Percentiles rank a stretch among this genome's conserved stretches.
These are phyloP conservation scores for Phytophthora sansomeana DNA, from an alignment of 352 stramenopile genomes.

Conservation along the genomic window DNA sequence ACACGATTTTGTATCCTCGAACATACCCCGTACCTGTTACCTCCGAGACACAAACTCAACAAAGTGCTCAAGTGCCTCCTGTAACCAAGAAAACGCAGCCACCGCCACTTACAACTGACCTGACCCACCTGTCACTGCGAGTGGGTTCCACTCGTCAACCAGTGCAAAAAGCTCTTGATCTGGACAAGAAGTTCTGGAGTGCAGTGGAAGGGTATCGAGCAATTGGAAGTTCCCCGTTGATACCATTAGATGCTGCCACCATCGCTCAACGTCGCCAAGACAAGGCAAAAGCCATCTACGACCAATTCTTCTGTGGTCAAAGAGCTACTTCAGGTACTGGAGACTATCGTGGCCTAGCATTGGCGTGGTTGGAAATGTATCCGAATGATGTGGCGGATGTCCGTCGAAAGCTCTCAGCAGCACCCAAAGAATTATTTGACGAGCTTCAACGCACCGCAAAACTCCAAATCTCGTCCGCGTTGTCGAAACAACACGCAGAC, in stretches of 20 bases:
- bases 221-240: constrained; percentile 44
- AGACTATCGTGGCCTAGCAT: constrained; percentile 13
- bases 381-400: constrained; percentile 47
- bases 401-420: constrained; percentile 31
- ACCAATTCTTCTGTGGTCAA: constrained; percentile 49
- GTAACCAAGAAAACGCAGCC: not conserved
- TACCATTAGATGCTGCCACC: constrained; percentile 50
- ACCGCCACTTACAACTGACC: not conserved
- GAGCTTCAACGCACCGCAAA: constrained; percentile 60
- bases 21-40: constrained; percentile 34
- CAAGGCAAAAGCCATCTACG: constrained; percentile 52
- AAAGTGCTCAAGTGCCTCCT: not conserved
- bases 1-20: constrained; percentile 62
- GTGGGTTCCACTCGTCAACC: constrained; percentile 21
- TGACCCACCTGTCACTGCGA: constrained; percentile 6
- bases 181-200: constrained; percentile 70
- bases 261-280: constrained; percentile 44
- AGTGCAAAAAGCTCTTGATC: constrained; percentile 29
- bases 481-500: constrained; percentile 16
- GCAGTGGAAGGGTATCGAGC: constrained; percentile 65
- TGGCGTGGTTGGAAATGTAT: constrained; percentile 68
- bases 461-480: constrained; percentile 52
- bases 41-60: not conserved
- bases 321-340: not conserved
- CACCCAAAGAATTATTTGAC: constrained; percentile 56